A percentile compares a stretch with the other conserved stretches of the same genome.
Conservation (phyloP, 2,329 filamentous ascomycete genomes). For the Lasiodiplodia sp. region DNA sequence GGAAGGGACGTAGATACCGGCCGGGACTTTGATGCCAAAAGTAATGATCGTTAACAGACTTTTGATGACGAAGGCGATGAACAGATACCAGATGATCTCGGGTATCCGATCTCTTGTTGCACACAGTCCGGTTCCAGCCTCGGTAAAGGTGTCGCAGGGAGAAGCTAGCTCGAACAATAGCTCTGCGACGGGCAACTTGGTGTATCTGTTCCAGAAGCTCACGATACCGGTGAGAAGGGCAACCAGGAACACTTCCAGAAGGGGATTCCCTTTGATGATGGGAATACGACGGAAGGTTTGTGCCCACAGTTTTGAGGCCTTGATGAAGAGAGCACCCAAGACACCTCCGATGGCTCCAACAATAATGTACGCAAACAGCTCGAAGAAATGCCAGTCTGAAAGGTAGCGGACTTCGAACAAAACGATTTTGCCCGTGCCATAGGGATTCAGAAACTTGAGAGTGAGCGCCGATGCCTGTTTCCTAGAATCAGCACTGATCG, state of each 20-base stretch:
- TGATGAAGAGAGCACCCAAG: conserved; percentile 92
- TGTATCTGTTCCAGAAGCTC: conserved; percentile 93
- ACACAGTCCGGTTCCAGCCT: conserved; percentile 78
- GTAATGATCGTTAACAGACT: conserved; percentile 86
- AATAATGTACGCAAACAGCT: conserved; percentile 83
- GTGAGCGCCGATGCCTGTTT: conserved; percentile 75
- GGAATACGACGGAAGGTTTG: conserved; percentile 82
- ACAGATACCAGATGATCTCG: conserved; percentile 72
- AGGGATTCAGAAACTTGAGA: conserved; percentile 93
- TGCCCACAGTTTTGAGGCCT: conserved; percentile 90
- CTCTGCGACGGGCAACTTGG: conserved; percentile 87
- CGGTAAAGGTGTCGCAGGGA: conserved; percentile 77
- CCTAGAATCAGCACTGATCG: conserved; percentile 30
- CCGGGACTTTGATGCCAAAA: conserved; percentile 95
- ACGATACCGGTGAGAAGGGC: conserved; percentile 82
- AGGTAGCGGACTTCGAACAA: conserved; percentile 93
- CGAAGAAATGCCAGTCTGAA: conserved; percentile 92
- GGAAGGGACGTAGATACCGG: conserved; percentile 96
- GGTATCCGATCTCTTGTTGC: conserved; percentile 80
- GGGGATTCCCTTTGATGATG: conserved; percentile 80
- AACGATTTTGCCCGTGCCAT: conserved; percentile 95
- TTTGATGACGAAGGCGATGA: conserved; percentile 87
- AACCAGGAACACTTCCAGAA: conserved; percentile 88
- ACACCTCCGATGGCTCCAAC: conserved; percentile 86
- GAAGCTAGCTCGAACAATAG: conserved; percentile 89